Conservation (phyloP, 106 monocot species). For the Chionographis japonica region DNA sequence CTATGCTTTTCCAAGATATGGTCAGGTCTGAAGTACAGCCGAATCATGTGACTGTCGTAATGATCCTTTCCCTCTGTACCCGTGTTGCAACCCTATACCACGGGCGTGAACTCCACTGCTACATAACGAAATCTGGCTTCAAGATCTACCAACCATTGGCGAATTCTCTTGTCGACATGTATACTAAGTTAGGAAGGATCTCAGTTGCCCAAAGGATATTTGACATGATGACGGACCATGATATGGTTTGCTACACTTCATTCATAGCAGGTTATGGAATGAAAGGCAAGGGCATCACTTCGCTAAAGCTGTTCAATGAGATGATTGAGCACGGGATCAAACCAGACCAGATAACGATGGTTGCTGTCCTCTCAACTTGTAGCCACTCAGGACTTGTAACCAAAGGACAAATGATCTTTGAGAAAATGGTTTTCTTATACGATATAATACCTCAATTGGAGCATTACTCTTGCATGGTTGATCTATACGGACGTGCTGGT, state of each 20-base stretch:
- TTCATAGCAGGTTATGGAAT: constrained; percentile 79
- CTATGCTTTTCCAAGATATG: constrained; percentile 45
- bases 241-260: constrained; percentile 71
- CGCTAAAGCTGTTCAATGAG: constrained; percentile 50
- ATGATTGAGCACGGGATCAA: constrained; percentile 50
- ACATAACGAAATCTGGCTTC: constrained; percentile 36
- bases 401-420: constrained; percentile 45
- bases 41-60: constrained; percentile 62
- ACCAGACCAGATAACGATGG: constrained; percentile 64
- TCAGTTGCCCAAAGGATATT: constrained; percentile 49
- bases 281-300: constrained; percentile 48
- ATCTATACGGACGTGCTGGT: constrained; percentile 59
- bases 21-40: constrained; percentile 30
- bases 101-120: constrained; percentile 59
- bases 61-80: constrained; percentile 48
- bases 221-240: constrained; percentile 41
- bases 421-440: constrained; percentile 32
- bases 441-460: constrained; percentile 45
- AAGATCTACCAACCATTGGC: constrained; percentile 25
- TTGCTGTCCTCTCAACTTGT: constrained; percentile 74
- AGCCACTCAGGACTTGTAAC: constrained; percentile 56
- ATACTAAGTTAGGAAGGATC: constrained; percentile 64
- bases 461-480: constrained; percentile 87
- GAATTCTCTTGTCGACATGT: constrained; percentile 83
- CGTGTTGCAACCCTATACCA: constrained; percentile 48